Evolutionary conservation across 768 basidiomycete genomes (phyloP).

Genomic region (Imleria badia): DNA sequence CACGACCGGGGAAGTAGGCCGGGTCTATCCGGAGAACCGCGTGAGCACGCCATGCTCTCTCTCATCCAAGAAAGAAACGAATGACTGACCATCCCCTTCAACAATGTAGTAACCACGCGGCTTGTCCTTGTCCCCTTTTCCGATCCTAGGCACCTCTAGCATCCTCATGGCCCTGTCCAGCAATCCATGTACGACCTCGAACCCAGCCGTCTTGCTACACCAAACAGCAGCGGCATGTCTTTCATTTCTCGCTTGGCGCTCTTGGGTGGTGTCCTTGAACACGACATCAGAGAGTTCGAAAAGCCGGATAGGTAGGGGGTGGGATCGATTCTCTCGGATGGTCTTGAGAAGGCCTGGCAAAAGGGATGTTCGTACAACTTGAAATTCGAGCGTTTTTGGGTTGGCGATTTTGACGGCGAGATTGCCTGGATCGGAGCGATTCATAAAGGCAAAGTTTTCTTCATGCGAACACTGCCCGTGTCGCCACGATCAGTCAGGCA

Average conservation of each 20-base stretch:
- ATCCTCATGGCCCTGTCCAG: conserved; percentile 95
- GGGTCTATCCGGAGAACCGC: conserved; percentile 54
- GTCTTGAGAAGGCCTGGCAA: conserved; percentile 96
- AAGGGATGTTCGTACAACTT: conserved; percentile 95
- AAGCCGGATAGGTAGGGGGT: conserved; percentile 86
- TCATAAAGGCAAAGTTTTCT: conserved; percentile 95
- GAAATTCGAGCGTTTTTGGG: conserved; percentile 97
- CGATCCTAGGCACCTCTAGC: conserved; percentile 84
- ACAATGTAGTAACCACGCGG: conserved; percentile 88
- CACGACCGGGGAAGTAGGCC: conserved; percentile 93
- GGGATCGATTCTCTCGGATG: conserved; percentile 92
- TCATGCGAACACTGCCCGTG: conserved; percentile 87
- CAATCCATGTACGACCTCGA: conserved; percentile 94
- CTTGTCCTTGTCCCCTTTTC: conserved; percentile 52
- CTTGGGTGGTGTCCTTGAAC: conserved; percentile 74
- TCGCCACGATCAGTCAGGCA: conserved; percentile 1
- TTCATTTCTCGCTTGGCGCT: conserved; percentile 86
- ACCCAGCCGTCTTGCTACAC: conserved; percentile 96
- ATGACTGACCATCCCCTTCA: conserved; percentile 72
- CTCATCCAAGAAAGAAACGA: background rate
- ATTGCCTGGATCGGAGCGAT: conserved; percentile 77
- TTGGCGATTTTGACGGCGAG: conserved; percentile 91
- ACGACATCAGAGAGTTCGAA: conserved; percentile 95
- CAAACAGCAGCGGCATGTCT: conserved; percentile 88
- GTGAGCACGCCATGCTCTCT: conserved; percentile 4